phyloP scores from a whole-genome alignment of 108 stramenopile genomes.

The Aurantiochytrium sp. region DNA sequence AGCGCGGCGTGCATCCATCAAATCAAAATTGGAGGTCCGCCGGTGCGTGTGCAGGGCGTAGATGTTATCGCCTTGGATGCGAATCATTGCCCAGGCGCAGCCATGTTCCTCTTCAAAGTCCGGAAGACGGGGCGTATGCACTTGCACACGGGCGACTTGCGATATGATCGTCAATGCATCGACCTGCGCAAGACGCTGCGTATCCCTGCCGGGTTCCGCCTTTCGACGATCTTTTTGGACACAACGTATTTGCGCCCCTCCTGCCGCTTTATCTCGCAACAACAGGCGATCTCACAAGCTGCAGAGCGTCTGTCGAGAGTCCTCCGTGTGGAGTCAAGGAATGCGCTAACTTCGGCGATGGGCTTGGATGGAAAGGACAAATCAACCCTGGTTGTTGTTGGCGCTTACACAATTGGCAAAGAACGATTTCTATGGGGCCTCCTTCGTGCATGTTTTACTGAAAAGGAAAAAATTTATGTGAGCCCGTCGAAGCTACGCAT shows the following conservation, averaged over 20 bases:
- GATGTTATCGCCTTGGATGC: background rate
- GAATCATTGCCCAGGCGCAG: background rate
- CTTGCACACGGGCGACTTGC: background rate
- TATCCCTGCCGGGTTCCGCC: background rate
- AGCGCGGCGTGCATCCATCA: background rate
- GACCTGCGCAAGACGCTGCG: background rate
- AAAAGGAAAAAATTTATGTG: background rate
- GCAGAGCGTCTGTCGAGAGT: background rate
- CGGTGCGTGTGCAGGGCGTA: background rate
- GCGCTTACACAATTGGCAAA: slow-evolving; percentile 4
- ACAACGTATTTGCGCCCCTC: background rate
- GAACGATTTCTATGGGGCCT: background rate
- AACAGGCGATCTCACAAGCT: background rate
- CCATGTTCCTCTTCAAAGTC: background rate
- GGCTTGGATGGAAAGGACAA: background rate
- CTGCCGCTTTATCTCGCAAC: background rate
- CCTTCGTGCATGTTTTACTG: background rate
- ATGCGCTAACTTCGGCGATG: background rate
- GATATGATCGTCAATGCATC: background rate
- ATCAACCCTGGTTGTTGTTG: background rate
- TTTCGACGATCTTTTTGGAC: background rate
- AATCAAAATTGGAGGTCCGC: background rate
- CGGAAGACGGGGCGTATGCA: background rate
- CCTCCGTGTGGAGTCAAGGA: background rate
- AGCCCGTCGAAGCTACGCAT: background rate